Conservation (phyloP, 1,284 basidiomycete genomes). For the Spongispora temasekensis region DNA sequence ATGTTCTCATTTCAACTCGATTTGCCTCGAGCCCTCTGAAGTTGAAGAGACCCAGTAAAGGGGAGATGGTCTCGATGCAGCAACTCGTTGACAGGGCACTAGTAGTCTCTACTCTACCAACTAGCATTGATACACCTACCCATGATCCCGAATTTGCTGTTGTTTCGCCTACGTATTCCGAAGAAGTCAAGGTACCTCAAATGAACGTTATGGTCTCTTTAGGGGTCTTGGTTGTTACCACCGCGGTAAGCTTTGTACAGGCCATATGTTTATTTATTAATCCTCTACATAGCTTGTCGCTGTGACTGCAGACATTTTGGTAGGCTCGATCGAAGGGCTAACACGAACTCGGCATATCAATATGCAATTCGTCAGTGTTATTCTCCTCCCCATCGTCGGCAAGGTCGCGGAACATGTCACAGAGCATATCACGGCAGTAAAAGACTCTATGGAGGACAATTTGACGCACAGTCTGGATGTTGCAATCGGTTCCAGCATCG, state of each 20-base stretch:
- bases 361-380: constrained; percentile 82
- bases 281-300: constrained; percentile 70
- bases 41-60: no score
- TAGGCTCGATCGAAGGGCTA: constrained; percentile 73
- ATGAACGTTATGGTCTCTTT: constrained; percentile 57
- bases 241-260: constrained; percentile 71
- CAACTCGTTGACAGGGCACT: background rate
- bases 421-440: no score
- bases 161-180: constrained; percentile 20
- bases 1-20: constrained; percentile 34
- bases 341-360: constrained; percentile 55
- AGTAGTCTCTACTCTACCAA: constrained; percentile 12
- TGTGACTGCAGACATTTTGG: constrained; percentile 80
- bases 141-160: constrained; percentile 16
- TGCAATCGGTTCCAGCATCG: constrained; percentile 86
- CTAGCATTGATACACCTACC: background rate
- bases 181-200: constrained; percentile 58
- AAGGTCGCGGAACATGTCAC: constrained; percentile 79
- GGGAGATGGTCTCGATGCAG: no score
- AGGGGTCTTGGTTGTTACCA: constrained; percentile 56
- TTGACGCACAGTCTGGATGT: constrained; percentile 76
- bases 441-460: constrained; percentile 79
- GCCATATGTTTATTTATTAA: no score
- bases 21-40: constrained; percentile 11
- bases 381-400: constrained; percentile 84